Base-by-base conservation (phyloP, 2,329 filamentous ascomycete genomes). In the Calonectria leucothoes region DNA sequence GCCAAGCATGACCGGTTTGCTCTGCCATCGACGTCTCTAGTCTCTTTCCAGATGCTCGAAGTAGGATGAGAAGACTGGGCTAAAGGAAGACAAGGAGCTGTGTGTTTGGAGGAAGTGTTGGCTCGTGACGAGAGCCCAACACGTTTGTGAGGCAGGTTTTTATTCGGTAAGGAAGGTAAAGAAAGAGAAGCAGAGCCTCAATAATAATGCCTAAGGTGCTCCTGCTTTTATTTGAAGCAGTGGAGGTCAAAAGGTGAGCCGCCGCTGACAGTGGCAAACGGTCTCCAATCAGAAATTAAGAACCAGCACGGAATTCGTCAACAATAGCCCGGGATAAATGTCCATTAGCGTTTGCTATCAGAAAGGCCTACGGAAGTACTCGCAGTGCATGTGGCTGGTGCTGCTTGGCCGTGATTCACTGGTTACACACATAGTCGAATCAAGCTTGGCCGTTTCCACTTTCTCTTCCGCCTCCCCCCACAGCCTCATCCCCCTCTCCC, bases 1-100 rank as follows among this genome's bases (percentile, higher is more conserved):
- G 64, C 64, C 76, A 82, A 2, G 55, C 72, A 4, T 76, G 76
- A 15, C 75, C 37, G 31, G 42, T 33, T 1, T 76, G 72, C 6
- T 52, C 63, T 2, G 66, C 63, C 5, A 69, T 75, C 29, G 70
- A 55, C 78, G 80, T 81, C 27, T 65, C 74, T 69, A 39, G 25
- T 11, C 65, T 6, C 11, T 33, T 55, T 25, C 6, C 23, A 6
- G 27, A 11, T 20, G 25, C 29, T 12, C 11, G 39, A 39, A 17
- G 14, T 5, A 20, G 4, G 27, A 37, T 31, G 25, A 2, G 20
- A 25, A n/a, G 39, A 17, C 42, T 10, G 27, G 27, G 17, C 5
- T 15, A 31, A 33, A 57, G 20, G 45, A 49, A 25, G 8, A 20
- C 3, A 15, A 27, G 15, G 23, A 27, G 12, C 11, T 17, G 10